Evolutionary conservation across 164 flowering plant genomes (phyloP).

Genomic region (Berberis thunbergii): DNA sequence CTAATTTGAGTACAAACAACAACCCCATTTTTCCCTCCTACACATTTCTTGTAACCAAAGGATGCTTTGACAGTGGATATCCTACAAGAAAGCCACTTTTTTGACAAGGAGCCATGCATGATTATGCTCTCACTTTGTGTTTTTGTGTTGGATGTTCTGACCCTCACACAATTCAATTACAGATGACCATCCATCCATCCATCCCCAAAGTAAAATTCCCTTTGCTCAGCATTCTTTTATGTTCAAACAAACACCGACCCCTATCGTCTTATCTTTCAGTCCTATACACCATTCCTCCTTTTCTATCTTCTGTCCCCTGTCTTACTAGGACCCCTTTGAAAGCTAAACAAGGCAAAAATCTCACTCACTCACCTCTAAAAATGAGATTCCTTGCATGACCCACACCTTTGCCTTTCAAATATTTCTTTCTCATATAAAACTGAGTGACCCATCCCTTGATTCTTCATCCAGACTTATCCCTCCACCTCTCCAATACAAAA

Average conservation of each 20-base stretch:
- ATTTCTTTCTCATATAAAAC: conserved; percentile 36
- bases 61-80: conserved; percentile 34
- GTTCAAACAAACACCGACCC: conserved; percentile 17
- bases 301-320: neutral
- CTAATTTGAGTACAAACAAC: neutral
- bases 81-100: conserved; percentile 29
- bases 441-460: conserved; percentile 31
- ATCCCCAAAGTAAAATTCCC: conserved; percentile 30
- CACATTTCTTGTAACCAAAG: conserved; percentile 23
- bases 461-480: conserved; percentile 21
- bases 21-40: neutral
- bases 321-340: conserved; percentile 14
- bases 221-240: conserved; percentile 14
- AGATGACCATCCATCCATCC: conserved; percentile 16
- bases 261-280: neutral
- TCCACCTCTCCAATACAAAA: conserved; percentile 15
- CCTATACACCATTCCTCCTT: no score
- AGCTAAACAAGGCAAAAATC: conserved; percentile 3
- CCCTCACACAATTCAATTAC: conserved; percentile 10
- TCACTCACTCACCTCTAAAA: conserved; percentile 3
- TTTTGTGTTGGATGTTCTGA: conserved; percentile 31
- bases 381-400: conserved; percentile 69
- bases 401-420: conserved; percentile 49
- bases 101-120: conserved; percentile 6
- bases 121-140: conserved; percentile 9